Percentiles rank a stretch among this genome's conserved stretches.
These are phyloP conservation scores for Hypoxylon sp. DNA, from an alignment of 2,329 filamentous ascomycete genomes.

Conservation along the genomic window DNA sequence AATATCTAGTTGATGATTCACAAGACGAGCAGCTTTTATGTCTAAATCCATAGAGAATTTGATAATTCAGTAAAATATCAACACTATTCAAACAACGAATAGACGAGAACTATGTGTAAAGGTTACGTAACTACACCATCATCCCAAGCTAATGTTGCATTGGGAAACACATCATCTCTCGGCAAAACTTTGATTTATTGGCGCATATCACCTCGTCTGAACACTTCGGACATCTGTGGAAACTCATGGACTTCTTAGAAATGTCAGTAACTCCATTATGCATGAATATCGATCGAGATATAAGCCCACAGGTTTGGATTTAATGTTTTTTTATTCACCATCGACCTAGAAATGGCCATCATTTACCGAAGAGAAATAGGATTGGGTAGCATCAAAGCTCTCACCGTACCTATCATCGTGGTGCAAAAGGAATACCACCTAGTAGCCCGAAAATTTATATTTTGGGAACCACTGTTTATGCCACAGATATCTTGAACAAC, in stretches of 20 bases:
- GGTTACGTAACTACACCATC: slow-evolving; percentile 29
- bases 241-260: slow-evolving; percentile 6
- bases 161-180: slow-evolving; percentile 13
- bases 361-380: slow-evolving; percentile 4
- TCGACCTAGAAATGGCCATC: neutral
- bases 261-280: neutral
- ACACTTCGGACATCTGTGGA: slow-evolving; percentile 5
- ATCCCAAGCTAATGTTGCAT: slow-evolving; percentile 29
- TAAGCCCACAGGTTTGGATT: too few species aligned
- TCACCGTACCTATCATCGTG: slow-evolving; percentile 4
- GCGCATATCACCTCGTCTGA: slow-evolving; percentile 1
- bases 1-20: too few species aligned
- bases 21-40: too few species aligned
- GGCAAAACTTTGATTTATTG: slow-evolving; percentile 9
- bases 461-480: too few species aligned
- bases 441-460: too few species aligned
- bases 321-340: too few species aligned
- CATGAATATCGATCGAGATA: neutral
- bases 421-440: too few species aligned
- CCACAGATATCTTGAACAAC: slow-evolving; percentile 15
- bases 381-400: slow-evolving; percentile 1
- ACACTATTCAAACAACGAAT: neutral
- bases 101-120: slow-evolving; percentile 10
- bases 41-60: too few species aligned
- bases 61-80: too few species aligned